Base-by-base conservation (phyloP, 2,329 filamentous ascomycete genomes). In the Trichophyton rubrum region DNA sequence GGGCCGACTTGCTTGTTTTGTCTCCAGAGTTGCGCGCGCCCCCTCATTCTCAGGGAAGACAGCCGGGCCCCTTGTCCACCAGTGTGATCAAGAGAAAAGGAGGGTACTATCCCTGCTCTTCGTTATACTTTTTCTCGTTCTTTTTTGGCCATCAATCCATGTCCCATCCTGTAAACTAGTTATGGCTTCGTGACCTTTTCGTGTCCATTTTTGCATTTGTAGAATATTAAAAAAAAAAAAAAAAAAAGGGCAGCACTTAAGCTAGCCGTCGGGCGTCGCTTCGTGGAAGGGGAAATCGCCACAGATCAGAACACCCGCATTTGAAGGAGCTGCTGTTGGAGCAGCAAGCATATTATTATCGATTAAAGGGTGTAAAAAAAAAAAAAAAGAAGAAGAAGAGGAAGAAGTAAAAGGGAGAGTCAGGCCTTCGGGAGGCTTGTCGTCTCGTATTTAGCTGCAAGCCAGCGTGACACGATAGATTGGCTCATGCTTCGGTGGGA, bases 381-480 rank as follows among this genome's bases (percentile, higher is more conserved):
- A 22, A 24, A 24, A 24, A 30, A 30, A 27, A 27, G n/a, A n/a
- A n/a, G n/a, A n/a, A n/a, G n/a, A n/a, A n/a, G n/a, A n/a, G n/a
- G n/a, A n/a, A n/a, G n/a, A n/a, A n/a, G n/a, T n/a, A 49, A 15
- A 35, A 30, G n/a, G 13, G 17, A 55, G 17, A 27, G 24, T 35
- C 20, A 17, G 49, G 49, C 6, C 49, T n/a, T 55, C 49, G 49
- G 49, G 27, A 55, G 49, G 49, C 13, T 35, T 35, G 27, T 55
- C 49, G 49, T 55, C 49, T 35, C 49, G 49, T 55, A 55, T 55
- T 55, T 33, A 35, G n/a, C 49, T 55, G 49, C 49, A 55, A 55
- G 49, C 49, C 27, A 35, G 49, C 7, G 49, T 55, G 49, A 55
- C 49, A 55, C n/a, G 27, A 20, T 55, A 55, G 49, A 20, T 20